Base-by-base conservation (phyloP, 2,329 filamentous ascomycete species). In the Nemania serpens region DNA sequence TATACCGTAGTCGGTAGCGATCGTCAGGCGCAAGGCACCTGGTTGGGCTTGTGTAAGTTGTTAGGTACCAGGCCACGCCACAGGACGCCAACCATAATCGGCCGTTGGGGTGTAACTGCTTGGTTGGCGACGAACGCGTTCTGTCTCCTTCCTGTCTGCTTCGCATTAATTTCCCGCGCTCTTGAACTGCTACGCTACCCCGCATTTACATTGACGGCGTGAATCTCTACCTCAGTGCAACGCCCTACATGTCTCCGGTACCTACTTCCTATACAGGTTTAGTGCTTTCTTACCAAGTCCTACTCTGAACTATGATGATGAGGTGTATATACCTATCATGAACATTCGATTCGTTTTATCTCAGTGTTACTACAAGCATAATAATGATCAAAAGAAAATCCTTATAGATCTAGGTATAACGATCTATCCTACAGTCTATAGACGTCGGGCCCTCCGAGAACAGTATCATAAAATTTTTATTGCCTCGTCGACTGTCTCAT, bases 101-200 rank as follows among this genome's bases (percentile, higher is more conserved):
- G 45, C 61, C 58, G 61, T 61, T 61, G 54, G 25, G 20, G 50
- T 61, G 48, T 50, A 61, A 61, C 25, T 29, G 25, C 25, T 54
- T 56, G 52, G 58, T 25, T 58, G 33, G 45, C 48, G 18, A 34
- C 43, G 46, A 55, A 51, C 58, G 50, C 53, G 25, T 29, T n/a
- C 25, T 29, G 25, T 29, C 25, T 29, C 25, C 33, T 45, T 55
- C 54, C 36, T 61, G 54, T 55, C 49, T 25, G 25, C 49, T 52
- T 54, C 34, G 46, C 58, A 58, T 58, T 58, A 60, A 63, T 63
- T 58, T 63, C 58, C 58, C 46, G 55, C 39, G 36, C 48, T 46
- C 56, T 55, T 22, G 46, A 51, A 45, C 47, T 59, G 36, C 59
- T 45, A 62, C 59, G 52, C 42, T 62, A 62, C 59, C 59, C 59